Percentiles rank a stretch among this genome's conserved stretches.
phyloP scores from a whole-genome alignment of 2,329 filamentous ascomycete genomes.

The Apiospora koreana region DNA sequence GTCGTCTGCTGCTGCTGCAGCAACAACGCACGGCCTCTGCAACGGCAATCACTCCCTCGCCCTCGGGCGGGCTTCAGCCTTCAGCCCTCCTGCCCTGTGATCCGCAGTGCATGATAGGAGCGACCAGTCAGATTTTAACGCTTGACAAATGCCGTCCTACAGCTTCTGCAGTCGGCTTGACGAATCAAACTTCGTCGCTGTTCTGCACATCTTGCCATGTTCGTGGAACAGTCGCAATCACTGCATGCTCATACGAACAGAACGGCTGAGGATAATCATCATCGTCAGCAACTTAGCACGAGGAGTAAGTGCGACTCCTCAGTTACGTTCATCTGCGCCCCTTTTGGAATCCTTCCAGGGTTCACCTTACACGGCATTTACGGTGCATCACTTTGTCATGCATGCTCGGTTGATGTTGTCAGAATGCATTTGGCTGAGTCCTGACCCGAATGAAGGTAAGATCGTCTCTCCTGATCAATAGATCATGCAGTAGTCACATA shows the following conservation, averaged over 20 bases:
- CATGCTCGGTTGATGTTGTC: background rate
- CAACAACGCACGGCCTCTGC: background rate
- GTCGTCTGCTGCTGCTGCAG: background rate
- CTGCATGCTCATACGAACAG: background rate
- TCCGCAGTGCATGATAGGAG: background rate
- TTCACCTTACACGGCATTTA: background rate
- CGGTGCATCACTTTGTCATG: background rate
- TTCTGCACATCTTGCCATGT: background rate
- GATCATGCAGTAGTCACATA: background rate
- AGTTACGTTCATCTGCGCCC: background rate
- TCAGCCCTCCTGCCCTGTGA: constrained; percentile 3
- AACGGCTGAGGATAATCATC: background rate
- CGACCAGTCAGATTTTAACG: constrained; percentile 6
- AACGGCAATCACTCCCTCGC: background rate
- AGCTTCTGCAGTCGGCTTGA: background rate
- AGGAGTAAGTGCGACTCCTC: background rate
- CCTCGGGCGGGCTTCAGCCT: background rate
- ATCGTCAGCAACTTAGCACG: background rate
- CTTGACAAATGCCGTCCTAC: background rate
- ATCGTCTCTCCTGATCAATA: background rate
- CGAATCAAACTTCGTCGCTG: background rate
- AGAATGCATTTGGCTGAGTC: background rate
- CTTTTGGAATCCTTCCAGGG: background rate
- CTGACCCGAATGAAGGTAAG: background rate
- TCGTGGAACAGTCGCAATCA: constrained; percentile 1